Evolutionary conservation across 352 stramenopile species (phyloP), one percentile per base, ranked within the genome.

Genomic region (Phytophthora aleatoria): DNA sequence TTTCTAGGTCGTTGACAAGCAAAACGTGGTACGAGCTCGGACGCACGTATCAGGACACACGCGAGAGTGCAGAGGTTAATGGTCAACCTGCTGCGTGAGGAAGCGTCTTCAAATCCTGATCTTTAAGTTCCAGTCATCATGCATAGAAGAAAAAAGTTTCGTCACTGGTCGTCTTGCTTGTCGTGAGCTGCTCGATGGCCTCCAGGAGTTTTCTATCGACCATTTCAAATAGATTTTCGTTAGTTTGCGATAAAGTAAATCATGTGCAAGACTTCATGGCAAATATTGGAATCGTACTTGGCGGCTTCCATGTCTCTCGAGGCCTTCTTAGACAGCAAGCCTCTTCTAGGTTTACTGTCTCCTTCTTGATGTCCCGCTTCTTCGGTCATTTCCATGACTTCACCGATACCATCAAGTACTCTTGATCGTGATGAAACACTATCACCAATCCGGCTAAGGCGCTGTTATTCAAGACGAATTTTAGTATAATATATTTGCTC

Each of bases 11-110:
- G 1, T 38, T 87, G 16, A 65, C 76, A 20, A 80, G 50, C 55
- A 87, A 78, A 55, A 70, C 51, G n/a, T 87, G 78, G 76, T 69
- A 64, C 28, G 43, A 73, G 3, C 64, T 62, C 30, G 39, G 65
- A 44, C 61, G 60, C 16, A 57, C 64, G 12, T 85, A 73, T 65
- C 68, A 61, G 50, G 41, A n/a, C 48, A 72, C 69, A 20, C 30
- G 27, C 15, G 42, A 65, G n/a, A 61, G 33, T 50, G 55, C 15
- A 15, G 56, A 69, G 27, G 31, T 3, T n/a, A 59, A 67, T 39
- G 57, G 36, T 15, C 36, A 66, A 38, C 45, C 60, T 47, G 51
- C 50, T 49, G 52, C 67, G 12, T 60, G 44, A 59, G 50, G 31
- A 27, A 44, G 49, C 4, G 3, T 49, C 30, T 57, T 13, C 12